Percentiles rank a stretch among this genome's conserved stretches.
Evolutionary conservation across 371 early-diverging fungal species (phyloP).

Genomic region (Polyrhizophydium stewartii): DNA sequence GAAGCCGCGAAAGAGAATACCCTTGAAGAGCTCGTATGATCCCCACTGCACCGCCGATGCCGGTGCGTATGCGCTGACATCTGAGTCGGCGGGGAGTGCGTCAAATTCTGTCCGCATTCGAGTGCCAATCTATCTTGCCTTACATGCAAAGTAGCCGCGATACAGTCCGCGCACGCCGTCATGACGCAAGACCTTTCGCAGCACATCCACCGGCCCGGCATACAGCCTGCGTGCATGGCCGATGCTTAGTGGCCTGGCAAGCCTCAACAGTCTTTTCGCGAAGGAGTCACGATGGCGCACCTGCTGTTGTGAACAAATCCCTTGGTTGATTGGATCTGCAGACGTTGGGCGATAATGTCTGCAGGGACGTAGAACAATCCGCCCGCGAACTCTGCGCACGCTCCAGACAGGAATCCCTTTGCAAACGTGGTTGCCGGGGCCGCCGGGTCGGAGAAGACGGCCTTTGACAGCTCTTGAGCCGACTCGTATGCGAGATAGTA

Average conservation of each 20-base stretch:
- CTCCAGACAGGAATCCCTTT: conserved; percentile 24
- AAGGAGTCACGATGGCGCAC: conserved; percentile 1
- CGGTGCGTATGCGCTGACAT: conserved; percentile 38
- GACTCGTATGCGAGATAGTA: conserved; percentile 40
- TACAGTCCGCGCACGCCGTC: conserved; percentile 35
- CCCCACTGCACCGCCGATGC: conserved; percentile 46
- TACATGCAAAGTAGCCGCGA: conserved; percentile 34
- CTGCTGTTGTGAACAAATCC: conserved; percentile 37
- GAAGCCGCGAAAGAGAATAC: conserved; percentile 7
- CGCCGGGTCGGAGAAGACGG: neutral
- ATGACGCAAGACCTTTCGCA: conserved; percentile 12
- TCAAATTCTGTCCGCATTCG: neutral
- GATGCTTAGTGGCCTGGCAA: neutral
- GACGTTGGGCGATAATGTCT: conserved; percentile 38
- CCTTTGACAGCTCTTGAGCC: conserved; percentile 21
- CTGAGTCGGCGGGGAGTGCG: neutral
- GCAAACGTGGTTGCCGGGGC: conserved; percentile 12
- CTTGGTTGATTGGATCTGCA: conserved; percentile 31
- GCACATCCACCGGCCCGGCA: conserved; percentile 17
- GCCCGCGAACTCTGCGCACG: conserved; percentile 26
- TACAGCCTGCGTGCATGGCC: neutral
- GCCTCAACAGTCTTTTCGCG: too few species aligned
- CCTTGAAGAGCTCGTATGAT: conserved; percentile 34
- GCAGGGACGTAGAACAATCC: conserved; percentile 42
- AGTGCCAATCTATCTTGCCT: neutral